A percentile compares a stretch with the other conserved stretches of the same genome.
These are phyloP conservation scores for Talaromyces sp. DNA, from an alignment of 2,329 filamentous ascomycete species.

Conservation along the genomic window DNA sequence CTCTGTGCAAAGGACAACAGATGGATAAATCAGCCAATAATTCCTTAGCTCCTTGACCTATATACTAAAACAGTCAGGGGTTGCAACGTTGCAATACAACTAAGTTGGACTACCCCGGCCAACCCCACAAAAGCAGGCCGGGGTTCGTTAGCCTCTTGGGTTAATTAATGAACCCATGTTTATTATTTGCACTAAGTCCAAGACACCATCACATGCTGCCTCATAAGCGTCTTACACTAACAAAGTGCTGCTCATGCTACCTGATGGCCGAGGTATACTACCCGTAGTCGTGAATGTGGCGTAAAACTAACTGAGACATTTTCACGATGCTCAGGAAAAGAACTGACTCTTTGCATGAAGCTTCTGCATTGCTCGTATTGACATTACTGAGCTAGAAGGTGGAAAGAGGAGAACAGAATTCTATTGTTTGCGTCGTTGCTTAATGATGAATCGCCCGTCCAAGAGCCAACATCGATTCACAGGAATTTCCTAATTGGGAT, in stretches of 20 bases:
- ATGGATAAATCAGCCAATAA: not conserved
- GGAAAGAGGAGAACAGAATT: not conserved
- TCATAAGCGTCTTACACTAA: not conserved
- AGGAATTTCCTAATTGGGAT: not conserved
- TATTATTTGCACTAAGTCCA: not conserved
- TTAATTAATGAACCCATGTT: not conserved
- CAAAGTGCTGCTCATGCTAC: not conserved
- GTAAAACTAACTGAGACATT: not conserved
- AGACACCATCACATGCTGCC: conserved; percentile 3
- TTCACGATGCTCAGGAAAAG: not conserved
- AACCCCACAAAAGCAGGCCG: not conserved
- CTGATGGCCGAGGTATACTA: not conserved
- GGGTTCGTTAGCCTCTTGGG: not conserved
- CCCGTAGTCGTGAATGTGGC: not conserved
- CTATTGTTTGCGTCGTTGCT: not conserved
- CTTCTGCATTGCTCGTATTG: not conserved
- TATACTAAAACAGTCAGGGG: not conserved
- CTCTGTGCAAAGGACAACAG: not conserved
- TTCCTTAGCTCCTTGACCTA: not conserved
- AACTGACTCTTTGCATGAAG: not conserved
- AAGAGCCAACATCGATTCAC: not conserved
- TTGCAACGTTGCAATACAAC: not conserved
- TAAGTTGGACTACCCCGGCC: not conserved
- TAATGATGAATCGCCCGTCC: not conserved
- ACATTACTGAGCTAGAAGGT: not conserved